Evolutionary conservation across 2,329 filamentous ascomycete genomes (phyloP), one percentile per base, ranked within the genome.

Genomic region (Diaporthe batatas): DNA sequence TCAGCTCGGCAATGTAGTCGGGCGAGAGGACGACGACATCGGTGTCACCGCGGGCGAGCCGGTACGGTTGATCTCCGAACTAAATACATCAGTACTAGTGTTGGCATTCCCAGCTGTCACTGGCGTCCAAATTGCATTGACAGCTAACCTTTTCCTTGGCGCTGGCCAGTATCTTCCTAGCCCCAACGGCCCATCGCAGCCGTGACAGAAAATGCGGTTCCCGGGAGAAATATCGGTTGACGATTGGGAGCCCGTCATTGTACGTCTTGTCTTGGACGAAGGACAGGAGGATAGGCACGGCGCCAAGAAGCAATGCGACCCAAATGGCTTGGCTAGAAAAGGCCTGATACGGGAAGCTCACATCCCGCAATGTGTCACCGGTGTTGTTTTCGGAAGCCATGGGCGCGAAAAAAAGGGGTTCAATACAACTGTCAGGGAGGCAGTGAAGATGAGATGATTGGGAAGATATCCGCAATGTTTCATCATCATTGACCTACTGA

Each of bases 161-260:
- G 4, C 25, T 53, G 49, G n/a, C n/a, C 49, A 53, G 49, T 53
- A 53, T 53, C 25, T 53, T 53, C 49, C 21, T 53, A 23, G 49
- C 49, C 16, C 49, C n/a, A 25, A 53, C 49, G 1, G 49, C 49
- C 49, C 49, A 53, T 11, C 49, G 49, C n/a, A 53, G n/a, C 14
- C 49, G 49, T 53, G 49, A 8, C n/a, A 53, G 49, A 53, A 21
- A 18, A 25, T 53, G 49, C 21, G 49, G 49, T 14, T 53, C 49
- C 49, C 49, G n/a, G 49, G 49, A 53, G n/a, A 53, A 53, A 53
- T 23, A 53, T 11, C 49, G 49, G 21, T 53, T 53, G 49, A 53
- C 49, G 6, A 53, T 23, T 12, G 49, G 49, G 49, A 53, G 49
- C 12, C 16, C 49, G 49, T 53, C 49, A 23, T 53, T 25, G 49